These are phyloP conservation scores for Nannochloropsis oceanica DNA, from an alignment of 108 stramenopile species.

Conservation along the genomic window DNA sequence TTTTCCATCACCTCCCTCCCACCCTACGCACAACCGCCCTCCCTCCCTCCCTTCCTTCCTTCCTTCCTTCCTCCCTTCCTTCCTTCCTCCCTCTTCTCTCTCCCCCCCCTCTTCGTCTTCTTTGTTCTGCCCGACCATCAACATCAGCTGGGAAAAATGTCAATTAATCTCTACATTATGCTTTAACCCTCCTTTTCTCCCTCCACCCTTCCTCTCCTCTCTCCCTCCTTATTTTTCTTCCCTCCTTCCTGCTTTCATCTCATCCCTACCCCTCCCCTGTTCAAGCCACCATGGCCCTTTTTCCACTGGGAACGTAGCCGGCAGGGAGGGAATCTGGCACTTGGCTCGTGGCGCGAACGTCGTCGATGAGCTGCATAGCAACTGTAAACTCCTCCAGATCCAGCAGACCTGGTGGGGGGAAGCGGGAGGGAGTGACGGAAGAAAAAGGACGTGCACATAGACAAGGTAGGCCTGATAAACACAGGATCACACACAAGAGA, in stretches of 20 bases:
- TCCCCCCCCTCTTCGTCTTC: no score
- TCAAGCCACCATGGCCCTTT: not conserved
- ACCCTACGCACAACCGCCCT: not conserved
- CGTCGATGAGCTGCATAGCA: conserved; percentile 33
- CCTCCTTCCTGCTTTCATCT: not conserved
- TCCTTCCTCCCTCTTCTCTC: not conserved
- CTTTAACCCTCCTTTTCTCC: no score
- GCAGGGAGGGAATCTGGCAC: conserved; percentile 33
- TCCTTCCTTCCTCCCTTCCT: not conserved
- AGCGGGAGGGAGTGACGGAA: not conserved
- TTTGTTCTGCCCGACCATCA: no score
- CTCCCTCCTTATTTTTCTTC: not conserved
- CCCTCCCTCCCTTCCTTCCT: not conserved
- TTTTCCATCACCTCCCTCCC: not conserved
- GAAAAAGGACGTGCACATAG: not conserved
- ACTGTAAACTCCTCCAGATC: conserved; percentile 42
- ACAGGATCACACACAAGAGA: no score
- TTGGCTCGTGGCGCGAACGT: conserved; percentile 22
- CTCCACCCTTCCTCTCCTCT: no score
- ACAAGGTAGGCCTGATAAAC: not conserved
- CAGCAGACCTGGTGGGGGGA: conserved; percentile 10
- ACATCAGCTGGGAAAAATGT: no score
- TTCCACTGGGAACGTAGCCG: conserved; percentile 26
- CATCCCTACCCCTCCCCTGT: not conserved
- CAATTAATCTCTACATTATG: no score